Evolutionary conservation across 331 rosid species (phyloP).

Genomic region (Pyracantha coccinea): DNA sequence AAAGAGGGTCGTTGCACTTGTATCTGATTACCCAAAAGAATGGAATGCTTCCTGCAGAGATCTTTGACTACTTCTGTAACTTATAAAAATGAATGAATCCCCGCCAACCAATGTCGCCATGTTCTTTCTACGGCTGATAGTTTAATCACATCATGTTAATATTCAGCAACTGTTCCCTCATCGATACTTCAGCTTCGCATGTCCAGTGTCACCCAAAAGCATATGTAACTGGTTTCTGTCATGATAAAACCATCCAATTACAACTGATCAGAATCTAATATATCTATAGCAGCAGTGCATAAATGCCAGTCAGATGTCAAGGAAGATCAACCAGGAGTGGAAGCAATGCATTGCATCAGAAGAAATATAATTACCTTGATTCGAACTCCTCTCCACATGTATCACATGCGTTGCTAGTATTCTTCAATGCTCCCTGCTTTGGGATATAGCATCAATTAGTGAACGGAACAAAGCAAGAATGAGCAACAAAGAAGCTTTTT

Average conservation of each 20-base stretch:
- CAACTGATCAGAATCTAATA: neutral
- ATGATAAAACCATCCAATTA: slow-evolving; percentile 12
- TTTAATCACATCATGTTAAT: neutral
- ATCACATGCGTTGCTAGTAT: slow-evolving; percentile 50
- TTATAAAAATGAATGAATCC: slow-evolving; percentile 26
- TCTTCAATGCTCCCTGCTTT: slow-evolving; percentile 42
- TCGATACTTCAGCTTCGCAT: slow-evolving; percentile 50
- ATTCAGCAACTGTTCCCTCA: slow-evolving; percentile 18
- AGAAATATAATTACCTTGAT: slow-evolving; percentile 46
- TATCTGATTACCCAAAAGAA: neutral
- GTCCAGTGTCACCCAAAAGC: slow-evolving; percentile 85
- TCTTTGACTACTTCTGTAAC: neutral
- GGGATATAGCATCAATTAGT: slow-evolving; percentile 13
- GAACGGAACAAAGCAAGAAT: neutral
- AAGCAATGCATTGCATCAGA: neutral
- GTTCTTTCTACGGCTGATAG: neutral
- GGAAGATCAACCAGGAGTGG: neutral
- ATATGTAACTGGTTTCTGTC: slow-evolving; percentile 65
- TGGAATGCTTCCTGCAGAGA: slow-evolving; percentile 8
- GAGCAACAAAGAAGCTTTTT: neutral
- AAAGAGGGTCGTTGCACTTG: neutral
- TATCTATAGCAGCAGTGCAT: neutral
- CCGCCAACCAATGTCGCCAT: neutral
- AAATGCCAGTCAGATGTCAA: neutral
- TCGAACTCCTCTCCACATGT: slow-evolving; percentile 84